Evolutionary conservation across 75 land plant genomes (phyloP), one percentile per base, ranked within the genome.

Genomic region (Ceratopteris richardii): DNA sequence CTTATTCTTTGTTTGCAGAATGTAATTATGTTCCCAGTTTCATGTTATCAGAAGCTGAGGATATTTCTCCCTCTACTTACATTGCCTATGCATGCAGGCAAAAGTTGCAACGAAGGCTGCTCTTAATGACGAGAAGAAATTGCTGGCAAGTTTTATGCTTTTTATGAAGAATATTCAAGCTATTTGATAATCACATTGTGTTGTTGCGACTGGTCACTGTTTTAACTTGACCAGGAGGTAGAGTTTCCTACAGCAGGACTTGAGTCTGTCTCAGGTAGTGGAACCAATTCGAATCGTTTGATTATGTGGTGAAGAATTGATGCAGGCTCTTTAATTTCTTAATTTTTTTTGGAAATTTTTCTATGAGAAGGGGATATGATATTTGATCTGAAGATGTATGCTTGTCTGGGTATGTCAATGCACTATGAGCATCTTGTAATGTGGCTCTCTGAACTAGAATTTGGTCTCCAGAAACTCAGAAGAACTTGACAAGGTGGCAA

Each of bases 211-310:
- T n/a, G 11, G n/a, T 41, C 21, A 14, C 17, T 59, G 17, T 41
- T 20, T 26, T 58, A 28, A 44, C 29, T 68, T 48, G 42, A 36
- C 50, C 82, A 92, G 98, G 98, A 92, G 56, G 78, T 92, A 58
- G 98, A 92, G 63, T 82, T 92, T 62, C 98, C 98, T 56, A 84
- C 98, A 22, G 78, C 89, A 33, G 89, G 98, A 23, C 82, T 92
- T 51, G 78, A 72, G 56, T 77, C 90, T 67, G 98, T 92, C 29
- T 84, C 98, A 79, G 98, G 97, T 92, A 26, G n/a, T n/a, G n/a
- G n/a, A n/a, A n/a, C n/a, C n/a, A n/a, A n/a, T n/a, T n/a, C n/a
- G n/a, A n/a, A n/a, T n/a, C n/a, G n/a, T n/a, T n/a, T n/a, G n/a
- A n/a, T n/a, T n/a, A n/a, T n/a, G n/a, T n/a, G n/a, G n/a, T n/a